Evolutionary conservation across 495 filamentous ascomycete genomes (phyloP).

Genomic region (Rostrohypoxylon terebratum): DNA sequence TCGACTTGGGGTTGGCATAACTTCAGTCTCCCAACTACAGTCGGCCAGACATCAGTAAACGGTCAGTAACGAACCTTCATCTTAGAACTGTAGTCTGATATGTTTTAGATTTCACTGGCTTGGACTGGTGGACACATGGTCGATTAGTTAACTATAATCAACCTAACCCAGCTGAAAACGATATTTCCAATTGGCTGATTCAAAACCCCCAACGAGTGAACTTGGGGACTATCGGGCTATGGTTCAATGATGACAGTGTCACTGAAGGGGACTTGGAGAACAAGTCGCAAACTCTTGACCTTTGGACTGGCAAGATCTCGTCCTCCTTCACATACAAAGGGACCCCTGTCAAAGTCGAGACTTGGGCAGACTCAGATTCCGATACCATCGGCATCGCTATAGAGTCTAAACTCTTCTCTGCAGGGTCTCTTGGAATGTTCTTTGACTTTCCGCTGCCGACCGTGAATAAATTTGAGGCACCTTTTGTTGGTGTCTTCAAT

Average conservation of each 20-base stretch:
- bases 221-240: constrained; percentile 60
- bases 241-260: constrained; percentile 55
- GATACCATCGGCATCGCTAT: constrained; percentile 61
- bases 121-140: constrained; percentile 67
- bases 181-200: constrained; percentile 66
- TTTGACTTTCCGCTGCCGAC: constrained; percentile 65
- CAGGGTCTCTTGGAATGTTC: constrained; percentile 57
- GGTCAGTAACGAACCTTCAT: constrained; percentile 41
- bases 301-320: constrained; percentile 60
- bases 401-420: constrained; percentile 53
- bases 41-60: constrained; percentile 53
- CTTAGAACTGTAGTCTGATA: constrained; percentile 10
- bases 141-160: constrained; percentile 64
- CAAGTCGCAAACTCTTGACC: constrained; percentile 60
- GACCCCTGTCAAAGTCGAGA: constrained; percentile 55
- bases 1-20: constrained; percentile 70
- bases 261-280: constrained; percentile 54
- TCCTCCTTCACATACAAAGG: constrained; percentile 61
- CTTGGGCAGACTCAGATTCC: constrained; percentile 59
- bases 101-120: constrained; percentile 55
- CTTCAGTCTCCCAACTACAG: constrained; percentile 62
- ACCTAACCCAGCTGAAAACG: constrained; percentile 62
- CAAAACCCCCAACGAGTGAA: constrained; percentile 66
- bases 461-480: constrained; percentile 59
- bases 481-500: constrained; percentile 63